Conservation (phyloP, 805 yeast species). For the Sugiyamaella floridensis region DNA sequence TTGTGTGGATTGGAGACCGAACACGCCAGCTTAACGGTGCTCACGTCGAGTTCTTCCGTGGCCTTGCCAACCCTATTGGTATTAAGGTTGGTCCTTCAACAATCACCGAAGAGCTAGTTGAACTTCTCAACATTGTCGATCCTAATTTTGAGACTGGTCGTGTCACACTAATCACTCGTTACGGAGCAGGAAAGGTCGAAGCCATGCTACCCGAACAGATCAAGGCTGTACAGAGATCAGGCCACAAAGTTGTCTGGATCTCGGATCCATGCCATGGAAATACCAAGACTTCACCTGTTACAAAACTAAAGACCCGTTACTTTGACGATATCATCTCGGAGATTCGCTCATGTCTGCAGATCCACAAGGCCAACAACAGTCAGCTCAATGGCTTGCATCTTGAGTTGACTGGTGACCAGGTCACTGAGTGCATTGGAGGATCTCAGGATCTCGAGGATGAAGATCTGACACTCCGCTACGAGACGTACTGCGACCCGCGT, state of each 20-base stretch:
- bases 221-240: conserved; percentile 32
- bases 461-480: conserved; percentile 34
- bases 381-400: conserved; percentile 36
- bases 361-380: conserved; percentile 31
- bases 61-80: conserved; percentile 38
- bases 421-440: conserved; percentile 40
- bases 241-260: conserved; percentile 39
- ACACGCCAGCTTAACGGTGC: conserved; percentile 40
- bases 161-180: conserved; percentile 37
- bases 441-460: conserved; percentile 34
- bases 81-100: conserved; percentile 40
- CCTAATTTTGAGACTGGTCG: conserved; percentile 34
- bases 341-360: conserved; percentile 30
- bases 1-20: conserved; percentile 40
- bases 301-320: conserved; percentile 37
- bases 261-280: conserved; percentile 42
- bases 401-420: conserved; percentile 39
- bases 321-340: conserved; percentile 38
- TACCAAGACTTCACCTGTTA: conserved; percentile 34
- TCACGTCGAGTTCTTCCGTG: conserved; percentile 41
- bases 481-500: conserved; percentile 40
- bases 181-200: conserved; percentile 34
- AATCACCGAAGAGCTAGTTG: conserved; percentile 32
- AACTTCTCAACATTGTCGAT: conserved; percentile 34
- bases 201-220: conserved; percentile 35